A percentile compares a stretch with the other conserved stretches of the same genome.
These are phyloP conservation scores for Cardamine occulta DNA, from an alignment of 345 rosid species.

Conservation along the genomic window DNA sequence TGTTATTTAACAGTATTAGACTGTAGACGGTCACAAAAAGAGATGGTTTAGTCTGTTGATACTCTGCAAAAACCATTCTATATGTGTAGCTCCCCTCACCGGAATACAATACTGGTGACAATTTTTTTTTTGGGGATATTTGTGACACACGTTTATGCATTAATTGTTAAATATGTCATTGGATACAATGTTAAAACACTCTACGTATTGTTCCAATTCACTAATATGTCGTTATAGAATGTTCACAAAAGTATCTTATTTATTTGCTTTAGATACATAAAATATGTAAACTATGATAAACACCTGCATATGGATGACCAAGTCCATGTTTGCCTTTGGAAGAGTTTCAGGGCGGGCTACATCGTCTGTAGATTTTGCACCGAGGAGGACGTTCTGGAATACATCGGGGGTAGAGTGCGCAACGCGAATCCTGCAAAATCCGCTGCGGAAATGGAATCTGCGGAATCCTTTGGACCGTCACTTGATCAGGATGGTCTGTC, in stretches of 20 bases:
- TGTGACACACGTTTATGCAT: too few species aligned
- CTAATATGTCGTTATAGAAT: background rate
- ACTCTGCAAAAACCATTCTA: too few species aligned
- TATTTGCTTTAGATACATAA: background rate
- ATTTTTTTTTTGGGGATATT: too few species aligned
- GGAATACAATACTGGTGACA: too few species aligned
- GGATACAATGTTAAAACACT: too few species aligned
- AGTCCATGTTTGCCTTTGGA: background rate
- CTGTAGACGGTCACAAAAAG: too few species aligned
- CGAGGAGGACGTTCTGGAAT: background rate
- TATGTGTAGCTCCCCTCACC: too few species aligned
- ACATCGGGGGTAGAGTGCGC: background rate
- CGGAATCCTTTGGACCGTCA: constrained; percentile 4
- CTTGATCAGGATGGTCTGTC: background rate
- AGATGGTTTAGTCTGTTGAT: too few species aligned
- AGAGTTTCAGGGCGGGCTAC: background rate
- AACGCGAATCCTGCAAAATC: background rate
- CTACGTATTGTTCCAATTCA: too few species aligned
- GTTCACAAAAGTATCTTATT: background rate
- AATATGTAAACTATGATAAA: background rate
- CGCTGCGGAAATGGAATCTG: background rate
- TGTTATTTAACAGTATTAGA: too few species aligned
- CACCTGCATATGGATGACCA: background rate
- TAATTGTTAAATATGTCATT: too few species aligned
- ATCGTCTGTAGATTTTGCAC: background rate